Evolutionary conservation across 495 filamentous ascomycete species (phyloP).

Genomic region (Neurospora hispaniola): DNA sequence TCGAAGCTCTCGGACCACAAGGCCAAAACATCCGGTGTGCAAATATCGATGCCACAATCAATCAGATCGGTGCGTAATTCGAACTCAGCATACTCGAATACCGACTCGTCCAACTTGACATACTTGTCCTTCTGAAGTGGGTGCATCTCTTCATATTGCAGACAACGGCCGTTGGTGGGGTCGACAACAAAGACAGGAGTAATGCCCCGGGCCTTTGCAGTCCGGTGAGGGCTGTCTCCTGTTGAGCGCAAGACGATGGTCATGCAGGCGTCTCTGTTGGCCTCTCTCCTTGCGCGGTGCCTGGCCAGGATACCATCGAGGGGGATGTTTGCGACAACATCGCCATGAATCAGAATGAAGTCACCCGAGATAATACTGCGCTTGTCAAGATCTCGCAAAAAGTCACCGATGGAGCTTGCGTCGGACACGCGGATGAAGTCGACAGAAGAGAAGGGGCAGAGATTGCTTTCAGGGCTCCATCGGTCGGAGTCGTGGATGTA

Average conservation of each 20-base stretch:
- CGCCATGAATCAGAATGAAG: conserved; percentile 86
- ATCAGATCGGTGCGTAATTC: conserved; percentile 81
- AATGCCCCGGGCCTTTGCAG: conserved; percentile 54
- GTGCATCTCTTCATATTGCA: conserved; percentile 81
- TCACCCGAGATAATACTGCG: conserved; percentile 79
- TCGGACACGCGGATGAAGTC: conserved; percentile 80
- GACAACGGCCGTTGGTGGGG: conserved; percentile 64
- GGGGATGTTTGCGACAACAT: conserved; percentile 83
- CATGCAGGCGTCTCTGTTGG: conserved; percentile 95
- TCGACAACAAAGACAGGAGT: conserved; percentile 82
- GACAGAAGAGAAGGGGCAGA: conserved; percentile 76
- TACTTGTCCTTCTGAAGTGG: conserved; percentile 40
- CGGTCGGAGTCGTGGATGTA: conserved; percentile 52
- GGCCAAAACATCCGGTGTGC: conserved; percentile 87
- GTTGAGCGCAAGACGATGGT: conserved; percentile 83
- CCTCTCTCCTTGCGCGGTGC: conserved; percentile 70
- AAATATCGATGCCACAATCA: conserved; percentile 95
- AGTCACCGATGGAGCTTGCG: conserved; percentile 77
- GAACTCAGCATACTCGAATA: conserved; percentile 53
- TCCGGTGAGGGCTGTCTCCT: conserved; percentile 56
- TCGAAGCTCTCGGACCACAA: conserved; percentile 98
- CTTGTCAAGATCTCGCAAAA: conserved; percentile 86
- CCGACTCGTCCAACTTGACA: conserved; percentile 53
- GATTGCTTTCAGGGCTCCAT: conserved; percentile 34
- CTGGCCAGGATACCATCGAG: conserved; percentile 67